A percentile compares a stretch with the other conserved stretches of the same genome.
phyloP scores from a whole-genome alignment of 352 stramenopile genomes.

The Globisporangium nunn region DNA sequence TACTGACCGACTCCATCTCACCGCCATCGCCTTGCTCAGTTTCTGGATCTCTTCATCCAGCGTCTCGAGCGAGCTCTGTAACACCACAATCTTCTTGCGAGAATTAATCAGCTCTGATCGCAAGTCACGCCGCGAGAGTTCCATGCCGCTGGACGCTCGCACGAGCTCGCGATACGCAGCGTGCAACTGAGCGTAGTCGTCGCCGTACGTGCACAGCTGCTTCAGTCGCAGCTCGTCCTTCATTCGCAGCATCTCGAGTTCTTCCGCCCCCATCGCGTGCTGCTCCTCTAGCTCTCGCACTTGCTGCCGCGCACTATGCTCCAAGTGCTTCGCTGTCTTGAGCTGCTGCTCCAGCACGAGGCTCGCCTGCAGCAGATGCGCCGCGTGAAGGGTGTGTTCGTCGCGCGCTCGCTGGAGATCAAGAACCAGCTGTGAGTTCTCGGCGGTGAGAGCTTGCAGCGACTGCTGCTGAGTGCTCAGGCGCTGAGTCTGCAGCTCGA shows the following conservation, averaged over 20 bases:
- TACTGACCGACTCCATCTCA: conserved; percentile 24
- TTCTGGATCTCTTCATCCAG: conserved; percentile 29
- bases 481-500: conserved; percentile 15
- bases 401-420: conserved; percentile 9
- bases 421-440: background rate
- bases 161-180: conserved; percentile 13
- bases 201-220: conserved; percentile 9
- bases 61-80: conserved; percentile 24
- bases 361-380: conserved; percentile 25
- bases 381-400: conserved; percentile 19
- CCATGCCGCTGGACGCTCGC: conserved; percentile 18
- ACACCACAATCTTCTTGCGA: conserved; percentile 20
- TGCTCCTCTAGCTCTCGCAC: conserved; percentile 10
- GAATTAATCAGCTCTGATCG: conserved; percentile 19
- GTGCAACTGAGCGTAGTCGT: conserved; percentile 17
- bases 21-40: conserved; percentile 21
- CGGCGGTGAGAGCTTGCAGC: conserved; percentile 17
- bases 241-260: conserved; percentile 9
- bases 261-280: conserved; percentile 3
- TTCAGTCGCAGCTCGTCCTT: conserved; percentile 7
- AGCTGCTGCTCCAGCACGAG: conserved; percentile 21
- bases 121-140: conserved; percentile 27
- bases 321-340: background rate
- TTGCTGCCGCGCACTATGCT: conserved; percentile 1
- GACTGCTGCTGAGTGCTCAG: conserved; percentile 23